Conservation (phyloP, 2,329 filamentous ascomycete genomes). For the Alternaria metachromatica region DNA sequence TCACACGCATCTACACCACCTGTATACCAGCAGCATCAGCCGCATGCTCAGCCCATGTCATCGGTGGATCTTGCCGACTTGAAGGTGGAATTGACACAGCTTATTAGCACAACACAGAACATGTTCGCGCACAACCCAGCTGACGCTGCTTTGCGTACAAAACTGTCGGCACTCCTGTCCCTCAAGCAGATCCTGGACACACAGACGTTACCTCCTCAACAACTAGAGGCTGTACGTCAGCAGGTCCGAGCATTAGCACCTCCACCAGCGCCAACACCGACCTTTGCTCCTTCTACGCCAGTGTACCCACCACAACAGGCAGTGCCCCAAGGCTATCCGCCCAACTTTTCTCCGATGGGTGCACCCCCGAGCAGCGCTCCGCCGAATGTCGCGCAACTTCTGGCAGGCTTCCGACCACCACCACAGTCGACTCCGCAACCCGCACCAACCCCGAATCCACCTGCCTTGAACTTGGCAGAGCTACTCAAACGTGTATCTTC, state of each 20-base stretch:
- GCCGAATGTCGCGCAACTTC: constrained; percentile 40
- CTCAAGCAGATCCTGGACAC: constrained; percentile 81
- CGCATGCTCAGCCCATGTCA: constrained; percentile 32
- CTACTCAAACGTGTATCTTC: constrained; percentile 39
- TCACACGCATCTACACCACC: constrained; percentile 31
- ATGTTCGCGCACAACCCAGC: constrained; percentile 78
- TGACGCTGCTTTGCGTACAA: constrained; percentile 77
- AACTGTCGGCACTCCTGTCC: constrained; percentile 83
- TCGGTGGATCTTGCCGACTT: constrained; percentile 64
- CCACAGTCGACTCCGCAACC: constrained; percentile 28
- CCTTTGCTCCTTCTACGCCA: constrained; percentile 42
- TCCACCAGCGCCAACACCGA: constrained; percentile 59
- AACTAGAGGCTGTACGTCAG: constrained; percentile 82
- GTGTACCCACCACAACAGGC: constrained; percentile 37
- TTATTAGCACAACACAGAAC: constrained; percentile 75
- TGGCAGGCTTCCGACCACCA: constrained; percentile 33
- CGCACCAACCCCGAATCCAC: constrained; percentile 25
- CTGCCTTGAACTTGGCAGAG: constrained; percentile 37
- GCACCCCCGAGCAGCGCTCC: constrained; percentile 28
- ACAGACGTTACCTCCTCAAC: constrained; percentile 78
- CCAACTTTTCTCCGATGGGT: constrained; percentile 22
- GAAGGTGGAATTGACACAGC: constrained; percentile 80
- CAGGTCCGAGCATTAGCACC: constrained; percentile 79
- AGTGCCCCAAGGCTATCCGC: constrained; percentile 24
- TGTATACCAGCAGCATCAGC: constrained; percentile 44